Evolutionary conservation across 345 rosid species (phyloP).

Genomic region (Aquilaria sinensis): DNA sequence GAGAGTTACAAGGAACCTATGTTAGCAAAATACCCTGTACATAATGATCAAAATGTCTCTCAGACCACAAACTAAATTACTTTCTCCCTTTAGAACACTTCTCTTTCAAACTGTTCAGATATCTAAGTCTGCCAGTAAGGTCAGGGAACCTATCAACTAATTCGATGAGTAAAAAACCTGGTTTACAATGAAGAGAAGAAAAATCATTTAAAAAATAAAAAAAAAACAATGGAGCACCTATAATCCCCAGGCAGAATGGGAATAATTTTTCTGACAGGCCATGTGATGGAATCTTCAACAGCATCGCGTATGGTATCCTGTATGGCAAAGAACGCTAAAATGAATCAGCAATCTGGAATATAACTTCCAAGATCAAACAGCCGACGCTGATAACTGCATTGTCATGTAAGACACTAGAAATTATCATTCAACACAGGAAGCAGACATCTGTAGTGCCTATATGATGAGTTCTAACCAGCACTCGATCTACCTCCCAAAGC

Average conservation of each 20-base stretch:
- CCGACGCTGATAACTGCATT: conserved; percentile 9
- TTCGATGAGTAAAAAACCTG: not conserved
- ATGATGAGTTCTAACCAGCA: not conserved
- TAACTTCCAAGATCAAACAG: not conserved
- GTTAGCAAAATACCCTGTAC: too few relatives aligned
- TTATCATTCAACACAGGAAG: not conserved
- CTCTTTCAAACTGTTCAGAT: too few relatives aligned
- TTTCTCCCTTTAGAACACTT: too few relatives aligned
- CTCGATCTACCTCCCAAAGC: not conserved
- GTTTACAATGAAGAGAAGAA: not conserved
- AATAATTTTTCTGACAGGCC: conserved; percentile 97
- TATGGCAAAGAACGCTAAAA: conserved; percentile 18
- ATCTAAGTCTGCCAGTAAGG: too few relatives aligned
- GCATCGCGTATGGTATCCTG: conserved; percentile 94
- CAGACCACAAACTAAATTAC: too few relatives aligned
- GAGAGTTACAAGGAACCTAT: too few relatives aligned
- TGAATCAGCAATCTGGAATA: conserved; percentile 6
- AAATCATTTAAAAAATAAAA: conserved; percentile 1
- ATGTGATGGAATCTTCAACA: conserved; percentile 89
- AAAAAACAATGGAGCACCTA: conserved; percentile 46
- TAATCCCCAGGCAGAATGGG: conserved; percentile 98
- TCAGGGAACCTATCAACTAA: not conserved
- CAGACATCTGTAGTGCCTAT: too few relatives aligned
- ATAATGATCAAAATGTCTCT: too few relatives aligned
- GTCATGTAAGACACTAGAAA: conserved; percentile 1